Evolutionary conservation across 73 alveolate genomes (phyloP).

Genomic region (Paramecium primaurelia): DNA sequence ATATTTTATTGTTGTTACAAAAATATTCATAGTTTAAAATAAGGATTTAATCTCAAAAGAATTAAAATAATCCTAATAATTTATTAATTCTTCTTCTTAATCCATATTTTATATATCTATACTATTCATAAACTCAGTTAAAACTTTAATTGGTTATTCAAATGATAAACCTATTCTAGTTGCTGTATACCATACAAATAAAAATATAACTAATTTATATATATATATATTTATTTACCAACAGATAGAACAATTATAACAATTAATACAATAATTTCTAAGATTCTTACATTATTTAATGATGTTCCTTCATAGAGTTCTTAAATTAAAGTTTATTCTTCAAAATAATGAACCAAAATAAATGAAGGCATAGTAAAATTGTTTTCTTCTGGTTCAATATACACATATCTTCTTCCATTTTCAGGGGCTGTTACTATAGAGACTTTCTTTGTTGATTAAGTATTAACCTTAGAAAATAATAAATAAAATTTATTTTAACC

Average conservation of each 20-base stretch:
- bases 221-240: neutral
- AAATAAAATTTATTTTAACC: neutral
- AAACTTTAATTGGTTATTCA: constrained; percentile 16
- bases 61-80: constrained; percentile 31
- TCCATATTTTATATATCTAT: constrained; percentile 29
- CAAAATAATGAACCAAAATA: constrained; percentile 19
- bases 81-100: constrained; percentile 1
- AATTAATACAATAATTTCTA: constrained; percentile 8
- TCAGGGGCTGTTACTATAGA: constrained; percentile 15
- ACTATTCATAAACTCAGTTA: constrained; percentile 38
- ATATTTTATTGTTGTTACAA: constrained; percentile 15
- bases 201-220: neutral
- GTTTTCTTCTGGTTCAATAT: neutral
- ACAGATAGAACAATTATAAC: constrained; percentile 18
- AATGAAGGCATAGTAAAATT: neutral
- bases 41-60: constrained; percentile 42
- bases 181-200: constrained; percentile 46
- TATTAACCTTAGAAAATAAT: neutral
- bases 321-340: neutral
- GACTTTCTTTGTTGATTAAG: neutral
- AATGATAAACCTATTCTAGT: constrained; percentile 17
- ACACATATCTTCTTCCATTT: constrained; percentile 27
- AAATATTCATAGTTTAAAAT: constrained; percentile 34
- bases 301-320: constrained; percentile 25
- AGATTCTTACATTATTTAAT: neutral